Evolutionary conservation across 2,329 filamentous ascomycete genomes (phyloP), one percentile per base, ranked within the genome.

Genomic region (Fusarium anguioides): DNA sequence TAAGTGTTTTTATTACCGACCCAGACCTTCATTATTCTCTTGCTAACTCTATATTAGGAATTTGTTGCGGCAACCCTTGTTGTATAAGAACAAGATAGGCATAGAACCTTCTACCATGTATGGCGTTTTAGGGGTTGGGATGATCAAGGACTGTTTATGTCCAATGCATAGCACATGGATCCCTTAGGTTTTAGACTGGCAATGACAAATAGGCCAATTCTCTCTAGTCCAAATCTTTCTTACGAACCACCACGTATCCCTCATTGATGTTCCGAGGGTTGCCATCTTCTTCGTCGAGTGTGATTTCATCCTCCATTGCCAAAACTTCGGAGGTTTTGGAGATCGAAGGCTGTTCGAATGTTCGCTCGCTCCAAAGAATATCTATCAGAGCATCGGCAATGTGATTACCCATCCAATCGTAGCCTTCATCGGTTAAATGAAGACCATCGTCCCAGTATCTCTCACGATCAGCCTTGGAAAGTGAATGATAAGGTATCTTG

Each of bases 381-480:
- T 81, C 78, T 42, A 86, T 77, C 11, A 91, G 75, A 27, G 78
- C 81, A 23, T 83, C 80, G 44, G 83, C 88, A 47, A 91, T 80
- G 56, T 84, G 80, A 36, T 82, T 79, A 3, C 88, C 89, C 80
- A 91, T 86, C 69, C 86, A 78, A 71, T 89, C 82, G 78, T 91
- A 91, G 9, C 89, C 89, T 8, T 79, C 81, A 0, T 79, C 75
- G 1, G 83, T 85, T 11, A 90, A 79, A 76, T 91, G 88, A 21
- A 90, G 66, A 18, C 81, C 82, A 75, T 91, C 88, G 64, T 87
- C 82, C 86, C 87, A 91, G 69, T 87, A 85, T 56, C 77, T 78
- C 3, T 78, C 64, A 21, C 81, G 80, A 56, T 86, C 81, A 1
- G 78, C 72, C 9, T 81, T 75, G 3, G 80, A 72, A 71, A 90